Conservation (phyloP, 441 rosid species). For the Hura crepitans region DNA sequence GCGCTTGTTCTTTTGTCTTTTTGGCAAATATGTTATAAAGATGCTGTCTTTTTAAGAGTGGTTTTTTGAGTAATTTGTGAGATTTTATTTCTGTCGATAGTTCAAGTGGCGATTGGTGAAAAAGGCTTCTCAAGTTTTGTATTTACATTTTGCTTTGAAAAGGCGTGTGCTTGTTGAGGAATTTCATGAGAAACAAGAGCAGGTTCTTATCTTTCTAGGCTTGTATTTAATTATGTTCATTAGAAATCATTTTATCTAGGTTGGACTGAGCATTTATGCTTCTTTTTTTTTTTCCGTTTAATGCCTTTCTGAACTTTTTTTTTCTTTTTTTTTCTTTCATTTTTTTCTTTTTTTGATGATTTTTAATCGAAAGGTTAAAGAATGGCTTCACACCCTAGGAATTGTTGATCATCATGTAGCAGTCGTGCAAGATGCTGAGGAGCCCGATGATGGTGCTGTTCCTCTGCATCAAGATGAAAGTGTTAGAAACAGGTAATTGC, state of each 20-base stretch:
- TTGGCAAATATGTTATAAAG: background rate
- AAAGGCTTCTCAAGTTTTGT: slow-evolving; percentile 88
- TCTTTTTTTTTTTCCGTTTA: background rate
- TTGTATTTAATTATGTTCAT: too few species aligned
- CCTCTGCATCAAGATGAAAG: slow-evolving; percentile 70
- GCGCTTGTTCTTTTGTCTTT: background rate
- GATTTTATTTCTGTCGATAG: slow-evolving; percentile 33
- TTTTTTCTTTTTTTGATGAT: background rate
- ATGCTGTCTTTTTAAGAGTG: background rate
- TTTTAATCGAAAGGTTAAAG: slow-evolving; percentile 70
- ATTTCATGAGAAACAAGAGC: slow-evolving; percentile 96
- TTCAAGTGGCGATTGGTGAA: slow-evolving; percentile 86
- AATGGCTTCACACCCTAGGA: slow-evolving; percentile 97
- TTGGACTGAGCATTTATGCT: background rate
- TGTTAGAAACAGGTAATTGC: slow-evolving; percentile 60
- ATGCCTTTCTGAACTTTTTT: background rate
- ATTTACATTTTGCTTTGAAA: slow-evolving; percentile 88
- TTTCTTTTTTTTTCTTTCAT: background rate
- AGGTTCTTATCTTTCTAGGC: too few species aligned
- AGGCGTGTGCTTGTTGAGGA: slow-evolving; percentile 85
- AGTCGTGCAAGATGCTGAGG: slow-evolving; percentile 78
- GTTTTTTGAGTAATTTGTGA: background rate
- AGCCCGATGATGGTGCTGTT: slow-evolving; percentile 75
- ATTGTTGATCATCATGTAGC: slow-evolving; percentile 72
- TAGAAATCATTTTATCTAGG: background rate